Base-by-base conservation (phyloP, 805 yeast species). In the Ogataea ganodermae region DNA sequence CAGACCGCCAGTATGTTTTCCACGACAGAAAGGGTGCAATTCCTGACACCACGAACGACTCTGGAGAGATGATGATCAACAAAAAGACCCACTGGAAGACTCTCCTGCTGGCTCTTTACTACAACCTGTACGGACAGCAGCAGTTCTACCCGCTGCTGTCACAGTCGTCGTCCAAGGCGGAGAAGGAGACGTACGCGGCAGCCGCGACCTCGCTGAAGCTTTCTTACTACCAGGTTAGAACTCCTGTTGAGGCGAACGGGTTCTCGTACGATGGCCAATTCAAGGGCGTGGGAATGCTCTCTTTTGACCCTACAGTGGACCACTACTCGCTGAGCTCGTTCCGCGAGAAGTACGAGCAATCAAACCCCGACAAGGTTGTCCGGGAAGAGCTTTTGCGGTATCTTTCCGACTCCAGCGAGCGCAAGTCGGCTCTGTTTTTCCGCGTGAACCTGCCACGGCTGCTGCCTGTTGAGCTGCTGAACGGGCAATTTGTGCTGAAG, bases 261-360 rank as follows among this genome's bases (percentile, higher is more conserved):
- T 74, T 74, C 52, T 69, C 64, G 57, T 60, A 62, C 43, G 52
- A 57, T 37, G 45, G 53, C 35, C 59, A 56, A 24, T 78, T 71
- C 52, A 60, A 67, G 12, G 81, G 80, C 5, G 75, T 78, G 22
- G 81, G 79, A 12, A 76, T 77, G 80, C 71, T 80, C 3, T 79
- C 77, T 50, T 74, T 62, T 52, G 81, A 78, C 55, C 81, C 82
- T 1, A 66, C 69, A 1, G 69, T 69, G 35, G 82, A 78, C 55
- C 68, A 42, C 27, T 57, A 53, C 35, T 49, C 66, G 8, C 40
- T 51, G 21, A 54, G 51, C 32, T 54, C 64, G 16, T 64, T 56
- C 41, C 30, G 28, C 9, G 58, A 58, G 13, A 58, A 57, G 32
- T 58, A 53, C 45, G 59, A 51, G 7, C 31, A 16, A 3, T 30